Percentiles rank a stretch among this genome's conserved stretches.
phyloP scores from a whole-genome alignment of 306 rosid species.

The Gastrolobium villosum region DNA sequence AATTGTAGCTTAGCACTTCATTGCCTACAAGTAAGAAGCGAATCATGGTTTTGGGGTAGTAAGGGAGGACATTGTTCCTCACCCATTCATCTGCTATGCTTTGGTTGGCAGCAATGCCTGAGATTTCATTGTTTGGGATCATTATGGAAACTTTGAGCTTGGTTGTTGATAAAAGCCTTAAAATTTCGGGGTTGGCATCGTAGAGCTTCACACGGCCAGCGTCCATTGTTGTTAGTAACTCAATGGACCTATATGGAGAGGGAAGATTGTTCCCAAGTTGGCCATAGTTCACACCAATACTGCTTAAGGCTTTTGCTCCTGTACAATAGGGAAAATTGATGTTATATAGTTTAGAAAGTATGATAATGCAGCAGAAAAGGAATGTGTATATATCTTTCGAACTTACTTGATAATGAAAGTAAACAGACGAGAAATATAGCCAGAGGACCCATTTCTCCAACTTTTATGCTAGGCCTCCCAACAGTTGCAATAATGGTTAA shows the following conservation, averaged over 20 bases:
- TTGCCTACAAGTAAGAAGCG: slow-evolving; percentile 79
- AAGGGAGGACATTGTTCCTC: slow-evolving; percentile 63
- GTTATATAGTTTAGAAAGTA: slow-evolving; percentile 1
- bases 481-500: neutral
- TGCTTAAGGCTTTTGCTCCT: slow-evolving; percentile 65
- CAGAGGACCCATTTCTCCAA: slow-evolving; percentile 51
- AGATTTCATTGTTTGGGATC: slow-evolving; percentile 75
- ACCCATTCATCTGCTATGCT: slow-evolving; percentile 82
- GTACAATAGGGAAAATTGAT: slow-evolving; percentile 21
- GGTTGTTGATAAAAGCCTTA: slow-evolving; percentile 61
- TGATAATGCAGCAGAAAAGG: neutral
- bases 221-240: slow-evolving; percentile 64
- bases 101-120: slow-evolving; percentile 67
- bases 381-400: neutral
- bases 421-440: slow-evolving; percentile 51
- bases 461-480: slow-evolving; percentile 4
- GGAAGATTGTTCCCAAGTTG: slow-evolving; percentile 79
- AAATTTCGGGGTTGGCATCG: slow-evolving; percentile 71
- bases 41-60: slow-evolving; percentile 66
- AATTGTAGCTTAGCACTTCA: slow-evolving; percentile 70
- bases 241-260: slow-evolving; percentile 58
- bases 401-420: slow-evolving; percentile 62
- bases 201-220: slow-evolving; percentile 74
- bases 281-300: slow-evolving; percentile 87
- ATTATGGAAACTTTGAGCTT: slow-evolving; percentile 77